phyloP scores from a whole-genome alignment of 805 yeast species.

The Kodamaea nitidulidarum region DNA sequence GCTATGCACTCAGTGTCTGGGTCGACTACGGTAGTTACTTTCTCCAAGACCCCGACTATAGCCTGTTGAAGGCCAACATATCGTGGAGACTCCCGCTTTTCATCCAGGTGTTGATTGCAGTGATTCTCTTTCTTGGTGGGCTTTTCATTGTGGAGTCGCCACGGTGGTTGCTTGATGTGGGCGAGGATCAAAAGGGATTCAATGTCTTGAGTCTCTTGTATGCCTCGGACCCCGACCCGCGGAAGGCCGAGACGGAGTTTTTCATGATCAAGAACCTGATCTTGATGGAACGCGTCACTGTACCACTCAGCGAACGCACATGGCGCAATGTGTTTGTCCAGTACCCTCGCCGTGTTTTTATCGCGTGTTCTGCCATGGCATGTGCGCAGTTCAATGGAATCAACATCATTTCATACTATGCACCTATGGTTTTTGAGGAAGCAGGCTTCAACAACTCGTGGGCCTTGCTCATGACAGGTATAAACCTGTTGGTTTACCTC shows the following conservation, averaged over 20 bases:
- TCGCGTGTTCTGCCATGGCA: constrained; percentile 42
- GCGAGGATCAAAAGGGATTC: constrained; percentile 57
- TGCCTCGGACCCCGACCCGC: constrained; percentile 26
- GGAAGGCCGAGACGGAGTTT: constrained; percentile 40
- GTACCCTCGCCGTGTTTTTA: constrained; percentile 32
- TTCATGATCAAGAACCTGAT: constrained; percentile 44
- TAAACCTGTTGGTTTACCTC: constrained; percentile 38
- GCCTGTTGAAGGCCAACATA: constrained; percentile 34
- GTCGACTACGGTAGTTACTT: constrained; percentile 74
- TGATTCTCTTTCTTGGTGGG: constrained; percentile 66
- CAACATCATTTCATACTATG: constrained; percentile 55
- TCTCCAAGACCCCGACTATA: constrained; percentile 46
- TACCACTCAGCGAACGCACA: constrained; percentile 38
- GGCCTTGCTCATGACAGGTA: constrained; percentile 43
- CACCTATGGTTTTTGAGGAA: constrained; percentile 50
- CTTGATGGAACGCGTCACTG: constrained; percentile 31
- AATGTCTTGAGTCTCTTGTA: constrained; percentile 34
- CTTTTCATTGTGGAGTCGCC: constrained; percentile 83
- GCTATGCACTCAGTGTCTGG: constrained; percentile 84
- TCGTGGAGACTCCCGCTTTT: constrained; percentile 81
- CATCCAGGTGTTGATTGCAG: constrained; percentile 72
- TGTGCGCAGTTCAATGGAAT: constrained; percentile 52
- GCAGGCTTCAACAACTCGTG: constrained; percentile 42
- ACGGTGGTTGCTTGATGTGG: constrained; percentile 82
- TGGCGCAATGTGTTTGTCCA: constrained; percentile 40